These are phyloP conservation scores for Podaxis sp. DNA, from an alignment of 768 basidiomycete genomes.

Conservation along the genomic window DNA sequence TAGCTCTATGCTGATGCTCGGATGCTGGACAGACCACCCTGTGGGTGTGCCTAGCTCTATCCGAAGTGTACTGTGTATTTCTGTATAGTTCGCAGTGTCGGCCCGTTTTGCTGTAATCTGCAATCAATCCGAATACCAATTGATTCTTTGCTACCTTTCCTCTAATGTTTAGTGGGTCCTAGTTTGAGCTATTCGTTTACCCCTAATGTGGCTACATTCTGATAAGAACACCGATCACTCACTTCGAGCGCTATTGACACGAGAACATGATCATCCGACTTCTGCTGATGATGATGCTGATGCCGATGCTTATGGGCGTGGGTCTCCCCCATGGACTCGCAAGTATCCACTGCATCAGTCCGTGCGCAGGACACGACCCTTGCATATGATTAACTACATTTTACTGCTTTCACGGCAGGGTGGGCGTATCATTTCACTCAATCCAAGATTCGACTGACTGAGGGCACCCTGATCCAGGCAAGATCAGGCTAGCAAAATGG, in stretches of 20 bases:
- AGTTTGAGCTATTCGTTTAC: too few species aligned
- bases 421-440: conserved; percentile 22
- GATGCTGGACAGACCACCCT: neutral
- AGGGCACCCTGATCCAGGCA: conserved; percentile 49
- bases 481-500: conserved; percentile 96
- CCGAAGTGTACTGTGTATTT: neutral
- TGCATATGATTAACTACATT: conserved; percentile 86
- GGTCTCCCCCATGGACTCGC: too few species aligned
- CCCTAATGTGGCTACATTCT: neutral
- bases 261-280: too few species aligned
- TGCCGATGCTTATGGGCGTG: too few species aligned
- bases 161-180: too few species aligned
- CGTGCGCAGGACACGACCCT: neutral
- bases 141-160: neutral
- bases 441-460: neutral
- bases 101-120: neutral
- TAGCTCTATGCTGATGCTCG: too few species aligned
- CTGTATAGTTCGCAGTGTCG: neutral
- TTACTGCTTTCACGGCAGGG: conserved; percentile 94
- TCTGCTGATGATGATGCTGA: too few species aligned
- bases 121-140: neutral
- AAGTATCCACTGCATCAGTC: neutral
- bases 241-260: too few species aligned
- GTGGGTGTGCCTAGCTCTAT: neutral
- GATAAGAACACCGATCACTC: neutral